Evolutionary conservation across 2,329 filamentous ascomycete genomes (phyloP), one percentile per base, ranked within the genome.

Genomic region (Coniochaeta ligniaria): DNA sequence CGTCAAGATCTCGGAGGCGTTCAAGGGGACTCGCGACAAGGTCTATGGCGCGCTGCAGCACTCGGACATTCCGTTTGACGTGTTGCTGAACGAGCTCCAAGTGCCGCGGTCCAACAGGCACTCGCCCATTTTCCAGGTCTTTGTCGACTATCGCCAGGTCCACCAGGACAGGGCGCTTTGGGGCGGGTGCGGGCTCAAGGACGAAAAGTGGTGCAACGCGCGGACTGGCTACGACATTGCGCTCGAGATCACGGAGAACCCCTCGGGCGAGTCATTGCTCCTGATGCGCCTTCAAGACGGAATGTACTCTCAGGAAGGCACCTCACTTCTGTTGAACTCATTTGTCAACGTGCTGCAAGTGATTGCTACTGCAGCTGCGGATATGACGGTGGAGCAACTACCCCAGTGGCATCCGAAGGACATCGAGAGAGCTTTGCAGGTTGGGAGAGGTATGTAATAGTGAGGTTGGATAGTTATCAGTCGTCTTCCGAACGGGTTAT

Each of bases 111-210:
- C 78, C 0, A 60, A 73, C 0, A 61, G 69, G 0, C 64, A 76
- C 57, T 75, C 63, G 35, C 81, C 82, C 0, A 38, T 84, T 0
- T 83, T 83, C 70, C 82, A 85, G 65, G 73, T 69, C 0, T 69
- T 72, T 47, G 26, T 75, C 43, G 65, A 75, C 61, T 75, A 75
- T 56, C 68, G 64, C 9, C 62, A 67, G 12, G 68, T 65, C 16
- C 59, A 63, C n/a, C 61, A 71, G 57, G 63, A 62, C 45, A 62
- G 59, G 20, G 24, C 3, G 16, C 17, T 20, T 26, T 66, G 62
- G 33, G 60, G 62, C 45, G 62, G 68, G 35, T 63, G 61, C 41
- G 54, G 67, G 28, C 52, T 68, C 35, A 62, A 68, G 22, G 38
- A 64, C 22, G 22, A 62, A 47, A 26, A 66, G 16, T 61, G 65